Percentiles rank a stretch among this genome's conserved stretches.
Conservation (phyloP, 148 eudicot species). For the Chenopodium suecicum region DNA sequence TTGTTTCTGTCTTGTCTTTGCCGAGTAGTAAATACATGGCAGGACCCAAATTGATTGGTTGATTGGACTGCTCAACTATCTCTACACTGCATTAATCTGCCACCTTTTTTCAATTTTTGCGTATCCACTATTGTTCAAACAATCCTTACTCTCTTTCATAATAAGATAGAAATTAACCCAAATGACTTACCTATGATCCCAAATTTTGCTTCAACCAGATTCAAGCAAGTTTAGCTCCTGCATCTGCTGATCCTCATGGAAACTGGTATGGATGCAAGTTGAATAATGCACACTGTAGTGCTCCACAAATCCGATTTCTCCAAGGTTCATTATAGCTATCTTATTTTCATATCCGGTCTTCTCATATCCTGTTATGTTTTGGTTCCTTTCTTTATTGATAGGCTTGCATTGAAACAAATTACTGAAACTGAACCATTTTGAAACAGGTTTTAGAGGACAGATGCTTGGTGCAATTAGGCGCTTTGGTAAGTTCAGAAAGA, state of each 20-base stretch:
- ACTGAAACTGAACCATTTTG: not conserved
- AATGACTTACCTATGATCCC: not conserved
- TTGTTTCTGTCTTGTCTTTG: not conserved
- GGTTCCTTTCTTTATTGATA: not conserved
- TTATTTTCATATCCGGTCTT: not conserved
- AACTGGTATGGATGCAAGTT: conserved; percentile 64
- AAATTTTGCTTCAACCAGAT: conserved; percentile 39
- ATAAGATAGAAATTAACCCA: not conserved
- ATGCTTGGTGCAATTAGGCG: conserved; percentile 61
- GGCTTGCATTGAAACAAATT: not conserved
- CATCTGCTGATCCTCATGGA: conserved; percentile 75
- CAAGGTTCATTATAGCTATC: conserved; percentile 45
- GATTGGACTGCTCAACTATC: not conserved
- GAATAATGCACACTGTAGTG: conserved; percentile 57
- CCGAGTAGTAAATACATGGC: no score
- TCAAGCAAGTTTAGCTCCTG: conserved; percentile 74
- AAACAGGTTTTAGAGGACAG: conserved; percentile 69
- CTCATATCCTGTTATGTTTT: not conserved
- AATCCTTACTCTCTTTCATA: not conserved
- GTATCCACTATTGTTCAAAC: not conserved
- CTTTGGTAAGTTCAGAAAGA: conserved; percentile 50
- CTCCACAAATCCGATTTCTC: conserved; percentile 70
- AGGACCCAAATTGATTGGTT: not conserved
- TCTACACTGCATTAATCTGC: not conserved
- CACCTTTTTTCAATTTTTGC: not conserved